These are phyloP conservation scores for Aspergillus mulundensis DNA, from an alignment of 495 filamentous ascomycete species.

Conservation along the genomic window DNA sequence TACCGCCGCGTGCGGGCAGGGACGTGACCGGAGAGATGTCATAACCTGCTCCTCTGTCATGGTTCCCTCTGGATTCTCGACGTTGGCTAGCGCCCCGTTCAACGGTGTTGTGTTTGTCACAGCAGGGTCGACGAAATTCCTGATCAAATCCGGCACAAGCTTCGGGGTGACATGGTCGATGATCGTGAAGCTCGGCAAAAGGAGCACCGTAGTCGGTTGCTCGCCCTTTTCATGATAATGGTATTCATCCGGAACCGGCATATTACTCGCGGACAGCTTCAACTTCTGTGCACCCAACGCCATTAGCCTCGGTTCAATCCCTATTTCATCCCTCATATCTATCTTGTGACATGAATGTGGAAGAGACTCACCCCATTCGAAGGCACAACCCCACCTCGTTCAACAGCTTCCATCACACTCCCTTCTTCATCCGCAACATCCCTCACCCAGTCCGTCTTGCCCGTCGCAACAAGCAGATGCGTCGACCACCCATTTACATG, in stretches of 20 bases:
- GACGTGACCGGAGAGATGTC: conserved; percentile 58
- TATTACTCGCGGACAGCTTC: conserved; percentile 93
- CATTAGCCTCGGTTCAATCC: not conserved
- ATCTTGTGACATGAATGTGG: not conserved
- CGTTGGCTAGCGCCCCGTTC: conserved; percentile 17
- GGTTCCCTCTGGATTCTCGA: conserved; percentile 9
- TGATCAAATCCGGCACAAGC: conserved; percentile 68
- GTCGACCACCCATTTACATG: conserved; percentile 84
- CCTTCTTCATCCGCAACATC: conserved; percentile 88
- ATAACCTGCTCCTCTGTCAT: conserved; percentile 28
- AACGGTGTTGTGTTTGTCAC: conserved; percentile 76
- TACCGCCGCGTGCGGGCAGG: conserved; percentile 77
- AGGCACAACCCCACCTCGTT: conserved; percentile 55
- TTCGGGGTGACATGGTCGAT: conserved; percentile 82
- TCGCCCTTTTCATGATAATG: conserved; percentile 51
- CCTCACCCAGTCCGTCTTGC: conserved; percentile 90
- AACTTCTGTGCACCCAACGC: conserved; percentile 51
- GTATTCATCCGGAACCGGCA: conserved; percentile 66
- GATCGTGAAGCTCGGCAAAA: conserved; percentile 83
- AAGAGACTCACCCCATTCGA: conserved; percentile 66
- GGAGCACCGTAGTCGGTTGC: conserved; percentile 73
- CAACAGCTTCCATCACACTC: conserved; percentile 92
- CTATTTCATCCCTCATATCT: not conserved
- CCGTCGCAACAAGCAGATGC: conserved; percentile 88
- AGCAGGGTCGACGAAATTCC: conserved; percentile 62